phyloP scores from a whole-genome alignment of 176 grass and related monocot species.

The bread wheat (Triticum aestivum) region IWGSC_CS_RefSeq_v2.1 NC_057801.1:305281832-305282331 shows the following conservation, averaged over 20 bases:
- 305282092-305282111: constrained; percentile 10
- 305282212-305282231: not conserved
- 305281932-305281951: not conserved
- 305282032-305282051: constrained; percentile 1
- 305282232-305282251: too few relatives aligned
- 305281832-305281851: too few relatives aligned
- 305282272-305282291: too few relatives aligned
- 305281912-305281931: not conserved
- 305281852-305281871: too few relatives aligned
- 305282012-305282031: not conserved
- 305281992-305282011: not conserved
- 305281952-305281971: not conserved
- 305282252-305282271: too few relatives aligned
- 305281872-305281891: too few relatives aligned
- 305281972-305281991: not conserved
- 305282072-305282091: not conserved
- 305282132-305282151: constrained; percentile 14
- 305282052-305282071: constrained; percentile 3
- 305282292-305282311: too few relatives aligned
- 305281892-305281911: constrained; percentile 10
- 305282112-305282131: not conserved
- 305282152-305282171: not conserved
- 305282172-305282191: constrained; percentile 24
- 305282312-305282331: too few relatives aligned
- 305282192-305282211: constrained; percentile 8